Evolutionary conservation across 2,329 filamentous ascomycete genomes (phyloP).

Genomic region (Colletotrichum echinochloae): DNA sequence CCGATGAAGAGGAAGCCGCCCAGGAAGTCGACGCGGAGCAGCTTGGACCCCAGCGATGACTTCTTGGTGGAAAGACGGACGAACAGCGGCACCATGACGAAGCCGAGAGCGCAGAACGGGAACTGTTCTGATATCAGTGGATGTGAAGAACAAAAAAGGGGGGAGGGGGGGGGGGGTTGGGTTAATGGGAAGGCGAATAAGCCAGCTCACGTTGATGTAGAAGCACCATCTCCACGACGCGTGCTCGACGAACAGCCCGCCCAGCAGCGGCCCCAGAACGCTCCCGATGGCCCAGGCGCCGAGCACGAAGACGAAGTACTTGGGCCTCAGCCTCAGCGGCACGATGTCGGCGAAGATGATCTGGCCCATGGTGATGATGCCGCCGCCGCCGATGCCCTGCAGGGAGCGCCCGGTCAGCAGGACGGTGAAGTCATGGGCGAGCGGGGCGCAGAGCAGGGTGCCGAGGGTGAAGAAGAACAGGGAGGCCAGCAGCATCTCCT

Average conservation of each 20-base stretch:
- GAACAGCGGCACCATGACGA: constrained; percentile 8
- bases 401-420: constrained; percentile 31
- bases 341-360: constrained; percentile 36
- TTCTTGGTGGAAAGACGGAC: background rate
- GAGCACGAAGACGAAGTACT: constrained; percentile 22
- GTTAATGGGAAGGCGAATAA: too few relatives aligned
- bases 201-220: constrained; percentile 5
- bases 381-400: constrained; percentile 38
- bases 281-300: constrained; percentile 24
- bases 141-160: background rate
- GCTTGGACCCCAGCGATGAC: background rate
- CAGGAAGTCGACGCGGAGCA: background rate
- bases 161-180: too few relatives aligned
- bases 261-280: constrained; percentile 13
- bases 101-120: constrained; percentile 19
- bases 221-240: constrained; percentile 1
- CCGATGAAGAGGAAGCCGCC: constrained; percentile 8
- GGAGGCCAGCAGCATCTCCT: background rate
- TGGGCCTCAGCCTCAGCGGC: constrained; percentile 12
- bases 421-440: constrained; percentile 20
- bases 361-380: constrained; percentile 36
- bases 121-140: background rate
- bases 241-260: background rate
- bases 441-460: background rate
- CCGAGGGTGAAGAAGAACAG: constrained; percentile 4